Evolutionary conservation across 164 flowering plant species (phyloP).

Genomic region (Chimonanthus praecox): DNA sequence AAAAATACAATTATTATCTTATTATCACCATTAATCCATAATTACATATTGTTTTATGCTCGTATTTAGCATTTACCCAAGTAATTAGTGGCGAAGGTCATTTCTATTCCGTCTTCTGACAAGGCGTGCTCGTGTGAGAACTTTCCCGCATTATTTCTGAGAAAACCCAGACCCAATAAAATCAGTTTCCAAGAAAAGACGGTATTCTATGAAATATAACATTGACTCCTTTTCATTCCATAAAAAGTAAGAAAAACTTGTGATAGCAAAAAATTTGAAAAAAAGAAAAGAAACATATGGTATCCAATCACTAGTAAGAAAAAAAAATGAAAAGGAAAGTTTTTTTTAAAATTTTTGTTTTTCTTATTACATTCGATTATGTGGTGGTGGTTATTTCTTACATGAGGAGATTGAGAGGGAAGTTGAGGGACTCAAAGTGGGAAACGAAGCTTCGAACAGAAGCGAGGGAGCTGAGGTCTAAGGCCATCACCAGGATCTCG

Average conservation of each 20-base stretch:
- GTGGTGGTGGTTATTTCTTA: background rate
- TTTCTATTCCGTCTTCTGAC: slow-evolving; percentile 92
- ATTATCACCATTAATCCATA: background rate
- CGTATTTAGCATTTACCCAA: slow-evolving; percentile 35
- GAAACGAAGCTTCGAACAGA: slow-evolving; percentile 45
- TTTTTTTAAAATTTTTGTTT: background rate
- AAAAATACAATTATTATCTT: background rate
- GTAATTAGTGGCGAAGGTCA: slow-evolving; percentile 95
- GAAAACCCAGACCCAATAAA: background rate
- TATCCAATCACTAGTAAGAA: background rate
- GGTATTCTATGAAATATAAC: background rate
- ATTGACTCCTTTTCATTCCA: no score
- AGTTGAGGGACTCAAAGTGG: slow-evolving; percentile 17
- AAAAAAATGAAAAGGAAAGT: background rate
- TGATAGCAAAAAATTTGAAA: background rate
- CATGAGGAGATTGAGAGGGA: slow-evolving; percentile 28
- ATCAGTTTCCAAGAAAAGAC: background rate
- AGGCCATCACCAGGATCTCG: slow-evolving; percentile 63
- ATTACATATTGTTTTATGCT: no score
- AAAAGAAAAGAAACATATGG: background rate
- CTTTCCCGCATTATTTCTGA: slow-evolving; percentile 94
- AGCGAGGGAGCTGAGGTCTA: slow-evolving; percentile 81
- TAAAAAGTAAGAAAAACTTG: no score
- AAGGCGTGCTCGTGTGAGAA: slow-evolving; percentile 63
- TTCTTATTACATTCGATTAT: no score